Evolutionary conservation across 1,284 basidiomycete genomes (phyloP).

Genomic region (Ceratorhiza oryzae-sativae): DNA sequence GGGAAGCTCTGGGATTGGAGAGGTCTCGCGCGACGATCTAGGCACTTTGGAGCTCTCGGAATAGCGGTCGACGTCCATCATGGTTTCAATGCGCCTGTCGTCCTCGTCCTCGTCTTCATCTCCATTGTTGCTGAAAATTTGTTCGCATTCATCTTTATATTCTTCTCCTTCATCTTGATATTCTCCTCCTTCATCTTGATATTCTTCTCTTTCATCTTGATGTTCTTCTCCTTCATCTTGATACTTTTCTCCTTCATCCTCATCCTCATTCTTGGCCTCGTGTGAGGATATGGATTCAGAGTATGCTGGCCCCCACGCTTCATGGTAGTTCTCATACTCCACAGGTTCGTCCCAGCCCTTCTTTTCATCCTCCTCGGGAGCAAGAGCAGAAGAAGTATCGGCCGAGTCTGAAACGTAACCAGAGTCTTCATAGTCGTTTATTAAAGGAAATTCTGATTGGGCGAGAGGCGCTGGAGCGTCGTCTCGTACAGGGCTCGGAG

Average conservation of each 20-base stretch:
- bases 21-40: background rate
- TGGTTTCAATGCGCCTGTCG: background rate
- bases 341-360: background rate
- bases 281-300: background rate
- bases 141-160: too few species aligned
- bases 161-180: too few species aligned
- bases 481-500: background rate
- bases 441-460: background rate
- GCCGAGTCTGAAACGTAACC: background rate
- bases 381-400: background rate
- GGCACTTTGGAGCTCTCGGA: background rate
- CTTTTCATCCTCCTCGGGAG: background rate
- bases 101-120: background rate
- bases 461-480: background rate
- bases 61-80: background rate
- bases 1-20: background rate
- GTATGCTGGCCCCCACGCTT: background rate
- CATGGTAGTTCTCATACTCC: background rate
- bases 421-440: background rate
- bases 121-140: too few species aligned
- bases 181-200: too few species aligned
- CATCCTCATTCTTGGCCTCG: too few species aligned
- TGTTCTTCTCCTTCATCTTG: too few species aligned
- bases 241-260: too few species aligned
- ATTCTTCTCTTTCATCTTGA: too few species aligned